These are phyloP conservation scores for Monascus purpureus DNA, from an alignment of 495 filamentous ascomycete genomes.

Conservation along the genomic window DNA sequence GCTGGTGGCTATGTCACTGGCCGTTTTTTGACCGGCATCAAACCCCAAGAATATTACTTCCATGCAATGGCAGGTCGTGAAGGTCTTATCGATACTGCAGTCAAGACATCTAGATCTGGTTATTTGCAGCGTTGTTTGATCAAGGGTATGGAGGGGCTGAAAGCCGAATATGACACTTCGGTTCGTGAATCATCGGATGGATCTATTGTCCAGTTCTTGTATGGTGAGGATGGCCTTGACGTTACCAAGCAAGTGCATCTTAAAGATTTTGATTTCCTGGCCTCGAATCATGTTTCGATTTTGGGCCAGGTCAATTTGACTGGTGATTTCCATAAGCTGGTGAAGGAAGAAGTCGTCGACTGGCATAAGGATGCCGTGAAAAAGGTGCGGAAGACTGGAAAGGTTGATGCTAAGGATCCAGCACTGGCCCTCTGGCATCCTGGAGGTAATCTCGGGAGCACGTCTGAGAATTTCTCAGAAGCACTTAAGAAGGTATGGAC, in stretches of 20 bases:
- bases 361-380: constrained; percentile 70
- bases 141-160: constrained; percentile 96
- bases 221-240: constrained; percentile 92
- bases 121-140: constrained; percentile 96
- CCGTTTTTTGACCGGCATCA: constrained; percentile 95
- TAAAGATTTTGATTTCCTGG: constrained; percentile 76
- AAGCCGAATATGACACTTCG: constrained; percentile 82
- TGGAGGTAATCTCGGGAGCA: constrained; percentile 63
- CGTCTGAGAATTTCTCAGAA: constrained; percentile 72
- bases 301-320: constrained; percentile 37
- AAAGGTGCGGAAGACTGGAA: constrained; percentile 53
- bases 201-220: constrained; percentile 85
- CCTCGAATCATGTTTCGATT: constrained; percentile 55
- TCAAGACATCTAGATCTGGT: constrained; percentile 93
- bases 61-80: constrained; percentile 99
- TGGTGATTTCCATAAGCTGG: constrained; percentile 36
- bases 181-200: constrained; percentile 83
- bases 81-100: constrained; percentile 97
- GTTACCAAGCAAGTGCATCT: constrained; percentile 90
- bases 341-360: constrained; percentile 31
- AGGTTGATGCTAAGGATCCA: constrained; percentile 60
- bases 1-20: constrained; percentile 91
- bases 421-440: constrained; percentile 61
- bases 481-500: constrained; percentile 40
- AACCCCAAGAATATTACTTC: constrained; percentile 98